Evolutionary conservation across 192 early-diverging fungal species (phyloP).

Genomic region (Backusella luteola): DNA sequence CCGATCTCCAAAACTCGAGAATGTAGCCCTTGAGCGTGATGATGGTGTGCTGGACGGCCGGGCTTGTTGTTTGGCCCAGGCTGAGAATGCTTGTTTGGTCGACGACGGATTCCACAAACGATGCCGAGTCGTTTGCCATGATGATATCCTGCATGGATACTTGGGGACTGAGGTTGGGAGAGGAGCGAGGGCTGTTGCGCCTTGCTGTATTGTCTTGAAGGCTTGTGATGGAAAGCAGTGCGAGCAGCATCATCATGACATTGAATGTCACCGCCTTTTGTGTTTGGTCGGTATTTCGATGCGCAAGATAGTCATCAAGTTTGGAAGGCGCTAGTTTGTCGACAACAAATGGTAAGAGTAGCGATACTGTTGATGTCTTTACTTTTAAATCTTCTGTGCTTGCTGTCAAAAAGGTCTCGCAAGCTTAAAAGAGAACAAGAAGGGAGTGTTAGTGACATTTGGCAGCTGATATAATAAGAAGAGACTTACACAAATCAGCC

Average conservation of each 20-base stretch:
- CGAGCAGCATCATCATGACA: neutral
- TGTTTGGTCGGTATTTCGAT: neutral
- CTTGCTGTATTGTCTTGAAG: neutral
- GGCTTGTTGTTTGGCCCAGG: neutral
- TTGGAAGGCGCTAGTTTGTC: neutral
- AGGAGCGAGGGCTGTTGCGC: neutral
- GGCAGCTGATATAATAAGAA: neutral
- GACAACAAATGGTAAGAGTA: neutral
- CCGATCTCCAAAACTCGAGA: conserved; percentile 30
- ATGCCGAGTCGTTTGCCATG: neutral
- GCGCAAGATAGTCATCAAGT: neutral
- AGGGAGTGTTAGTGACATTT: too few species aligned
- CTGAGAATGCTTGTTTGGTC: neutral
- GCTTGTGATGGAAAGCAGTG: conserved; percentile 6
- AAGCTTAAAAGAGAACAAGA: neutral
- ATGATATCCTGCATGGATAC: conserved; percentile 3
- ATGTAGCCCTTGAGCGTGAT: conserved; percentile 21
- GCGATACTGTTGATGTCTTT: neutral
- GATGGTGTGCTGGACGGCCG: neutral
- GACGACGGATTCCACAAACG: neutral
- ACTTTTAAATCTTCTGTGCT: neutral
- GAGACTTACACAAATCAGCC: conserved; percentile 12
- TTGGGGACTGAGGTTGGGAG: conserved; percentile 12
- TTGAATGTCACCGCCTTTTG: conserved; percentile 12
- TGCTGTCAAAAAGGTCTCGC: conserved; percentile 20